Evolutionary conservation across 192 early-diverging fungal genomes (phyloP).

Genomic region (Glomus cerebriforme): DNA sequence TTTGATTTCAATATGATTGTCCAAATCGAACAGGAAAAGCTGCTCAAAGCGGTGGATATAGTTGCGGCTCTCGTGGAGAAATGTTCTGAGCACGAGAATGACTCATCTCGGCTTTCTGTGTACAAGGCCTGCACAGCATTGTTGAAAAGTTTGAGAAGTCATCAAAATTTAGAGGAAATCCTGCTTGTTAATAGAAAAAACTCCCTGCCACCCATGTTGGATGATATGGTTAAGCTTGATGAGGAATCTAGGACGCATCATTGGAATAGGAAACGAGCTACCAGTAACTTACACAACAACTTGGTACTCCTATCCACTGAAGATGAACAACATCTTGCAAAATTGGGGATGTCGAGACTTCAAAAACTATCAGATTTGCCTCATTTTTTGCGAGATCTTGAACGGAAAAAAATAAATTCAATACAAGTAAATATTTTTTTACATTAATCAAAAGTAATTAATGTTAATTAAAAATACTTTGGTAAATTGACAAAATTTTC

Average conservation of each 20-base stretch:
- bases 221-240: slow-evolving; percentile 9
- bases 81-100: slow-evolving; percentile 14
- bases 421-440: neutral
- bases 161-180: neutral
- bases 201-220: neutral
- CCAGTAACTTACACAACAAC: neutral
- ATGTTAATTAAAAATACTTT: neutral
- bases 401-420: neutral
- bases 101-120: neutral
- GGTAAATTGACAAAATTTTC: neutral
- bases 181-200: neutral
- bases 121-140: slow-evolving; percentile 19
- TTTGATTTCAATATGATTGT: neutral
- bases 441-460: neutral
- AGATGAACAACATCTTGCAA: neutral
- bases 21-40: neutral
- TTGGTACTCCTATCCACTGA: neutral
- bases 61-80: neutral
- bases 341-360: neutral
- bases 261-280: neutral
- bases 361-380: slow-evolving; percentile 1
- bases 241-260: neutral
- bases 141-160: neutral
- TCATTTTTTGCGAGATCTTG: neutral
- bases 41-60: neutral